A percentile compares a stretch with the other conserved stretches of the same genome.
phyloP scores from a whole-genome alignment of 306 rosid species.

The Cicer arietinum region DNA sequence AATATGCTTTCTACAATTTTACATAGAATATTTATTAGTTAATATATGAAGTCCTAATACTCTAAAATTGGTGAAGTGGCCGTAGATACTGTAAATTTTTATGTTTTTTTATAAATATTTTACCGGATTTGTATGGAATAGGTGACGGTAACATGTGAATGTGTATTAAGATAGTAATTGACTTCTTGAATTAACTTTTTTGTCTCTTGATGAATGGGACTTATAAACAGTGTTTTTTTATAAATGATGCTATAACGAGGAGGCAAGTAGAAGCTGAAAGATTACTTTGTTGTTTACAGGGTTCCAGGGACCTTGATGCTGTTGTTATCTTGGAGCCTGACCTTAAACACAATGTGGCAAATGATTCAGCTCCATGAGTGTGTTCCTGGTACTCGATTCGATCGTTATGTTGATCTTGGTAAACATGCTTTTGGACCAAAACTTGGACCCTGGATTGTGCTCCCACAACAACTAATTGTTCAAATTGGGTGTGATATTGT shows the following conservation, averaged over 20 bases:
- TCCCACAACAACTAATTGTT: slow-evolving; percentile 86
- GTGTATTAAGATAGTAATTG: too few relatives aligned
- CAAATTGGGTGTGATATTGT: slow-evolving; percentile 96
- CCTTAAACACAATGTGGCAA: slow-evolving; percentile 94
- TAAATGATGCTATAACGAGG: too few relatives aligned
- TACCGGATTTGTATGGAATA: too few relatives aligned
- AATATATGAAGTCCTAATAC: too few relatives aligned
- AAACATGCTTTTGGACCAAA: slow-evolving; percentile 84
- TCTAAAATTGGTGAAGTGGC: too few relatives aligned
- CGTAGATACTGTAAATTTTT: too few relatives aligned
- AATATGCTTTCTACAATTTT: too few relatives aligned
- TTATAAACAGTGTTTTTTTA: too few relatives aligned
- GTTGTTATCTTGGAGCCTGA: slow-evolving; percentile 77
- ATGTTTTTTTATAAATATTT: too few relatives aligned
- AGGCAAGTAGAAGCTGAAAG: not conserved
- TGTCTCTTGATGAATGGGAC: too few relatives aligned
- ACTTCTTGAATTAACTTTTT: too few relatives aligned
- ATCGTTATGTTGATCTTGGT: slow-evolving; percentile 85
- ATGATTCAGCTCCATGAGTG: slow-evolving; percentile 96
- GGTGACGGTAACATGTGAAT: too few relatives aligned
- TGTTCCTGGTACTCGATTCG: slow-evolving; percentile 85
- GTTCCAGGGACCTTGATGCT: slow-evolving; percentile 79
- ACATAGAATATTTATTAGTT: not conserved
- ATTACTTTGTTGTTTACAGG: slow-evolving; percentile 53
- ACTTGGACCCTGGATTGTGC: slow-evolving; percentile 90